Evolutionary conservation across 2,329 filamentous ascomycete species (phyloP), one percentile per base, ranked within the genome.

Genomic region (Fragosphaeria purpurea): DNA sequence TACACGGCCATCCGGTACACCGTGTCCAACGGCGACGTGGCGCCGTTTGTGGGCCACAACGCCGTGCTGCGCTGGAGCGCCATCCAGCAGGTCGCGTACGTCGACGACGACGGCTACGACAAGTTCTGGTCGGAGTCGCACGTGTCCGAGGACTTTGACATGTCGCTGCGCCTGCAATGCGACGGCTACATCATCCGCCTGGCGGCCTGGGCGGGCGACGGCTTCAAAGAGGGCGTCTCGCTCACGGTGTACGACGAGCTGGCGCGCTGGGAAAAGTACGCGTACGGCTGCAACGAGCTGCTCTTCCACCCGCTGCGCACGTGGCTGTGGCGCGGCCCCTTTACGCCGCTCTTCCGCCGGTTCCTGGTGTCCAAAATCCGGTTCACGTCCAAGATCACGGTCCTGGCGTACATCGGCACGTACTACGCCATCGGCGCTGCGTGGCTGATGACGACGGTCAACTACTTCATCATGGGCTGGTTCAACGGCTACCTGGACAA

Each of bases 231-330:
- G 63, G 86, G 87, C 56, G 86, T 91, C 49, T 90, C 86, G 1
- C 71, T 91, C 51, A 91, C 86, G 0, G 85, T 91, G 8, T 89
- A 91, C 62, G 86, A 91, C 65, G 87, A 91, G 65, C 73, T 91
- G 53, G 83, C 85, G 2, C 83, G 86, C 51, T 91, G 87, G 86
- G 86, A 91, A 62, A 91, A 91, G 67, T 89, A 89, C 63, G 87
- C 86, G 4, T 90, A 88, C 60, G 86, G 86, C 39, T 90, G 87
- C 67, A 87, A 86, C 64, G 86, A 90, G 69, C 73, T 91, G 51
- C 74, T 91, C 51, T 91, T 93, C 71, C 77, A 91, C 62, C 87
- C 86, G 4, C 71, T 91, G 53, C 76, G 78, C 53, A 81, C 80
- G 58, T 91, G 87, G 87, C 65, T 80, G 43, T 81, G 75, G 62